A percentile compares a stretch with the other conserved stretches of the same genome.
Conservation (phyloP, 441 rosid genomes). For the Croton laevigatus region DNA sequence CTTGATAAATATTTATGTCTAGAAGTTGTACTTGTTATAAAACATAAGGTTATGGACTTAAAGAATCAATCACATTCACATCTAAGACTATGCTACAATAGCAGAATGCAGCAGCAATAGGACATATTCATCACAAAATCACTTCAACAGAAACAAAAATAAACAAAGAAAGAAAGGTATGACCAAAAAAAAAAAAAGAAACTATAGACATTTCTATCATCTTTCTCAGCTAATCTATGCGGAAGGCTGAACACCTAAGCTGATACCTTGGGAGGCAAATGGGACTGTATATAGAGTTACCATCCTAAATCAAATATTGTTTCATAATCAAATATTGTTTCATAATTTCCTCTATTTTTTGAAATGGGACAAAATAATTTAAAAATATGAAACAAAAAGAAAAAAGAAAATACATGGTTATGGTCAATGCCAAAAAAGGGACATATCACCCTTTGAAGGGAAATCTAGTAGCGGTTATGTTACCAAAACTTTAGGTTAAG, state of each 20-base stretch:
- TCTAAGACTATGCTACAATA: background rate
- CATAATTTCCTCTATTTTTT: background rate
- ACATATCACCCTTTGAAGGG: background rate
- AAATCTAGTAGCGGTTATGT: background rate
- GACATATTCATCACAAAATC: conserved; percentile 7
- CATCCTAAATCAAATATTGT: background rate
- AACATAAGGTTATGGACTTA: background rate
- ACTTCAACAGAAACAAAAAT: conserved; percentile 2
- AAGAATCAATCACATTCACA: background rate
- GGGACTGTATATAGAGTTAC: background rate
- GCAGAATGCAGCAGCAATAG: background rate
- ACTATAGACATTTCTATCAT: background rate
- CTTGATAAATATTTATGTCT: background rate
- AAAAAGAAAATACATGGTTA: background rate
- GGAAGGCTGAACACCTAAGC: too few relatives aligned
- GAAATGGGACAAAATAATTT: background rate
- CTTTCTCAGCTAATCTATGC: too few relatives aligned
- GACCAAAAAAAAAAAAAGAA: background rate
- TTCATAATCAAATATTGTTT: background rate
- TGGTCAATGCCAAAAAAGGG: background rate
- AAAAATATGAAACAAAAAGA: background rate
- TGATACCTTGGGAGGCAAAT: background rate
- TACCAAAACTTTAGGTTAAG: background rate
- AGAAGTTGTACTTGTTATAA: background rate
- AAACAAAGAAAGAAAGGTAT: too few relatives aligned